phyloP scores from a whole-genome alignment of 139 green algal species.

The Chlamydomonas schloesseri region DNA sequence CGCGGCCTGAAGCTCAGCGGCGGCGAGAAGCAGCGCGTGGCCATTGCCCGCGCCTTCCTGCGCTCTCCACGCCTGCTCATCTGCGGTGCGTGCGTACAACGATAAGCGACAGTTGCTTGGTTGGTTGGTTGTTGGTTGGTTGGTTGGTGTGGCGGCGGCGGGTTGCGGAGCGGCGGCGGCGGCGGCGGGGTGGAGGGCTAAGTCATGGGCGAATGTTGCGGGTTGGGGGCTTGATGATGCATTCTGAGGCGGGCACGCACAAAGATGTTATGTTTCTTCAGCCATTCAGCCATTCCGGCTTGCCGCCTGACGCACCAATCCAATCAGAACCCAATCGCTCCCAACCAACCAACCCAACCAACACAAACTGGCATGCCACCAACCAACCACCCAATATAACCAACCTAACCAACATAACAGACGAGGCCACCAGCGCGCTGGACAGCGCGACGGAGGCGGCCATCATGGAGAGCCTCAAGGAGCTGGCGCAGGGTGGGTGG shows the following conservation, averaged over 20 bases:
- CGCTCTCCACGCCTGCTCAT: constrained; percentile 81
- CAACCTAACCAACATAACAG: neutral
- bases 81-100: constrained; percentile 83
- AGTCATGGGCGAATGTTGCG: too few relatives aligned
- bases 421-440: constrained; percentile 85
- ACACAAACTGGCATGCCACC: too few relatives aligned
- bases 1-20: constrained; percentile 91
- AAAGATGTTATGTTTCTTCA: too few relatives aligned
- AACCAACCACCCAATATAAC: too few relatives aligned
- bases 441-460: constrained; percentile 88
- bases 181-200: too few relatives aligned
- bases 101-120: neutral
- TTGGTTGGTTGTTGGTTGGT: neutral
- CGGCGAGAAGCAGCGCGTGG: constrained; percentile 97
- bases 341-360: too few relatives aligned
- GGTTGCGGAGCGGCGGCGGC: neutral
- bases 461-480: constrained; percentile 46
- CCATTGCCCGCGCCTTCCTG: constrained; percentile 83
- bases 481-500: constrained; percentile 26
- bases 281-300: too few relatives aligned
- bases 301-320: too few relatives aligned
- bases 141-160: neutral
- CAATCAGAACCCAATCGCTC: too few relatives aligned
- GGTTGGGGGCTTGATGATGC: too few relatives aligned
- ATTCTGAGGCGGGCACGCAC: too few relatives aligned